phyloP scores from a whole-genome alignment of 345 rosid genomes.

The Populus ilicifolia region DNA sequence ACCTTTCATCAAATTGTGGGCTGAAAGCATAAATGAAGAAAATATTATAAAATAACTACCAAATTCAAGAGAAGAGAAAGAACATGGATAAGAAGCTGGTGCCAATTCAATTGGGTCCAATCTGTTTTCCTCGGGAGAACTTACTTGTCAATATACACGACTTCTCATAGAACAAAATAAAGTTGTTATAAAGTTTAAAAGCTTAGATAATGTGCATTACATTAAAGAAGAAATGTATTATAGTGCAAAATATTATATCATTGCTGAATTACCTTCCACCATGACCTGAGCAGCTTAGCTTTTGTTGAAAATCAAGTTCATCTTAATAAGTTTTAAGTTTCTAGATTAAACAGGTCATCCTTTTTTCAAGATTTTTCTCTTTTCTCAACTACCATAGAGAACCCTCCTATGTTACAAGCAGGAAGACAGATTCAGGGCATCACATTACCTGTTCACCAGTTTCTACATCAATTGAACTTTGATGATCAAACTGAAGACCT shows the following conservation, averaged over 20 bases:
- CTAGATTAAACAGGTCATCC: neutral
- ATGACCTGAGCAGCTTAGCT: too few relatives aligned
- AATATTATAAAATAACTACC: too few relatives aligned
- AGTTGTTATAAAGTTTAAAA: too few relatives aligned
- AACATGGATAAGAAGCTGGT: neutral
- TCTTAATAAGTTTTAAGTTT: neutral
- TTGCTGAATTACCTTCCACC: too few relatives aligned
- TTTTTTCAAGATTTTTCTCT: neutral
- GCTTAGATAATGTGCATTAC: too few relatives aligned
- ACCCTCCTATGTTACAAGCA: neutral
- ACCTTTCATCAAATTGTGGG: neutral
- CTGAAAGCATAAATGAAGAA: neutral
- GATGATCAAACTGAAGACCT: slow-evolving; percentile 81
- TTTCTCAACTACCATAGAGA: neutral
- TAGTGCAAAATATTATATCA: too few relatives aligned
- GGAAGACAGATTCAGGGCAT: slow-evolving; percentile 6
- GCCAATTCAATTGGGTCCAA: neutral
- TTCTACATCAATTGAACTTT: slow-evolving; percentile 70
- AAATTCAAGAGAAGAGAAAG: neutral
- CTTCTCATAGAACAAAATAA: too few relatives aligned
- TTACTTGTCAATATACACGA: too few relatives aligned
- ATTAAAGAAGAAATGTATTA: too few relatives aligned
- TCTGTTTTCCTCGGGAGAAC: too few relatives aligned
- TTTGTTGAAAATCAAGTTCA: too few relatives aligned
- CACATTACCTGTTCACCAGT: slow-evolving; percentile 87